Evolutionary conservation across 2,329 filamentous ascomycete species (phyloP), one percentile per base, ranked within the genome.

Genomic region (Neopestalotiopsis rosae): DNA sequence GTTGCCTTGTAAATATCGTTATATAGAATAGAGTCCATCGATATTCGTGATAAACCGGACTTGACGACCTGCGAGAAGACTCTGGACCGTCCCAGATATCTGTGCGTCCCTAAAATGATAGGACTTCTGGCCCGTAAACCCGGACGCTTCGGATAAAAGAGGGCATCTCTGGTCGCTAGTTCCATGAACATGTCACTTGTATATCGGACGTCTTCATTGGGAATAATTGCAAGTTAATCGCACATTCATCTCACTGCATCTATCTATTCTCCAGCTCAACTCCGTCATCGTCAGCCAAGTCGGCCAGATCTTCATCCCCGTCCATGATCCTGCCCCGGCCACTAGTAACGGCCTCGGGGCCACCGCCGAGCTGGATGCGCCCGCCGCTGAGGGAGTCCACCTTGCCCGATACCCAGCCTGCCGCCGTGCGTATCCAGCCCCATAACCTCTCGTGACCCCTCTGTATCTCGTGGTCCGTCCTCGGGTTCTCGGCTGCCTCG

Each of bases 401-500:
- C 70, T 84, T 86, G 65, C 85, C 85, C 5, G 87, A 86, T 14
- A 92, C 79, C 90, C 91, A 93, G 4, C 79, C 81, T 0, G 85
- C 88, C 0, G 84, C 82, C 13, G 78, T 80, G 67, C 82, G 84
- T 56, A 93, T 83, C 6, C 87, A 71, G 5, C 77, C 81, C 91
- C 92, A 94, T 1, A 94, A 78, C 71, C 84, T 84, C 75, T 93
- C 92, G 76, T 94, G 89, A 4, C 84, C 82, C 69, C 89, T 87
- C 42, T 84, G 80, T 67, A 89, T 79, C 32, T 83, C 80, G 59
- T 86, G 82, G 68, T 91, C 89, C 40, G 89, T 86, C 69, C 88
- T 87, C 4, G 89, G 89, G 74, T 93, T 91, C 80, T 96, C 94
- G 57, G 92, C 90, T 9, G 93, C 93, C 80, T 99, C 96, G 0